Evolutionary conservation across 1,139 yeast species (phyloP), one percentile per base, ranked within the genome.

Genomic region (Nakaseomyces kungkrabaensis): DNA sequence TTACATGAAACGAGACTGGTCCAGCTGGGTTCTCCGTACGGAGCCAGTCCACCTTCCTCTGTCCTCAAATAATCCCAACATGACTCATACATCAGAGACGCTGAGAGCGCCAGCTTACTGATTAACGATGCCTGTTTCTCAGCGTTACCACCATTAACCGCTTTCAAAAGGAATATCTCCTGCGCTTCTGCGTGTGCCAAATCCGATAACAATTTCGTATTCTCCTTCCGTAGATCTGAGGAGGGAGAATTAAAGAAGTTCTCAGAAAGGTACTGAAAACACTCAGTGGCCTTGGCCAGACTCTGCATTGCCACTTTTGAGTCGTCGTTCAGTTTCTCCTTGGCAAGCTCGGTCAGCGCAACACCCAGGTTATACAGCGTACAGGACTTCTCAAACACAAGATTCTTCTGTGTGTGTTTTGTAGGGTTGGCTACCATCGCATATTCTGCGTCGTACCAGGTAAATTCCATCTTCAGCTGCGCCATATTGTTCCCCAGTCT

Each of bases 161-260:
- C 77, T 56, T 80, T 84, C 60, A 83, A 68, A 4, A 84, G 70
- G 62, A 90, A 89, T 9, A 85, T 76, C 59, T 92, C 97, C 63
- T 89, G 97, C 2, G 94, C 86, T 65, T 92, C 96, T 0, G 95
- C 94, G 52, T 88, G 72, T 79, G 82, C 79, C 52, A 90, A 66
- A 56, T 76, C 76, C 13, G 75, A 67, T 50, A 90, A 73, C 46
- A 87, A 84, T 48, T 74, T 75, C 22, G 87, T 79, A 1, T 89
- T 81, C 33, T 82, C 79, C 47, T 84, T 85, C 51, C 78, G 74
- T 51, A 90, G 70, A 65, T 92, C 98, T 4, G 76, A 73, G 5
- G 92, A 81, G 0, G 97, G 97, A 0, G 97, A 95, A 69, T 90
- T 95, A 44, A 90, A 70, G 64, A 92, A 92, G 67, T 85, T 86